Evolutionary conservation across 768 basidiomycete species (phyloP).

Genomic region (Lactarius akahatsu): DNA sequence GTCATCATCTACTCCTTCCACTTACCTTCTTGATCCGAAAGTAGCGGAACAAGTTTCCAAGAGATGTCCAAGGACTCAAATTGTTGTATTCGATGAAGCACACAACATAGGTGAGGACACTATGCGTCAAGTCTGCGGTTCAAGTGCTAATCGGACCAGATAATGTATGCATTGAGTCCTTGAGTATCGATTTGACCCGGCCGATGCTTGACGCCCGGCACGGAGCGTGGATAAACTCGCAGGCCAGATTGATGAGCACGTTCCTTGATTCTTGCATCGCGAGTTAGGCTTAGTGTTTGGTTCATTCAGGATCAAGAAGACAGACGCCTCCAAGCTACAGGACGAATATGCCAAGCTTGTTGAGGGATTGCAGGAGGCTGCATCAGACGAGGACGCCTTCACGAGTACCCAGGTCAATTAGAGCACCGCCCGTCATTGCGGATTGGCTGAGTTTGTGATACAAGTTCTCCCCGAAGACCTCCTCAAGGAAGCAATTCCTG

Average conservation of each 20-base stretch:
- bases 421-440: conserved; percentile 11
- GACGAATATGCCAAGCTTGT: conserved; percentile 96
- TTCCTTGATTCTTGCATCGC: conserved; percentile 20
- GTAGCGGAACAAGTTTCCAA: conserved; percentile 99
- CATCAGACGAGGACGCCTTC: conserved; percentile 74
- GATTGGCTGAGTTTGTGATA: conserved; percentile 3
- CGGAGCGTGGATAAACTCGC: conserved; percentile 82
- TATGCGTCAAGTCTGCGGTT: conserved; percentile 13
- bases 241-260: conserved; percentile 94
- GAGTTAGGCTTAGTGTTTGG: conserved; percentile 8
- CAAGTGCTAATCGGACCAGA: conserved; percentile 45
- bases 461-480: conserved; percentile 94
- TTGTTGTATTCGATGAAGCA: conserved; percentile 98
- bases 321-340: conserved; percentile 90
- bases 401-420: conserved; percentile 82
- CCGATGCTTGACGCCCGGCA: conserved; percentile 94
- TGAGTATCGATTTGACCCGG: conserved; percentile 94
- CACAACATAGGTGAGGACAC: conserved; percentile 84
- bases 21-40: conserved; percentile 96
- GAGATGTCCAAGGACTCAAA: conserved; percentile 97
- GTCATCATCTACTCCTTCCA: conserved; percentile 99
- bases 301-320: conserved; percentile 79
- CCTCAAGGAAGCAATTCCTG: conserved; percentile 92
- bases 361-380: conserved; percentile 83
- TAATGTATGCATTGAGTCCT: conserved; percentile 98